Base-by-base conservation (phyloP, 805 yeast genomes). In the Vanderwaltozyma yarrowii region DNA sequence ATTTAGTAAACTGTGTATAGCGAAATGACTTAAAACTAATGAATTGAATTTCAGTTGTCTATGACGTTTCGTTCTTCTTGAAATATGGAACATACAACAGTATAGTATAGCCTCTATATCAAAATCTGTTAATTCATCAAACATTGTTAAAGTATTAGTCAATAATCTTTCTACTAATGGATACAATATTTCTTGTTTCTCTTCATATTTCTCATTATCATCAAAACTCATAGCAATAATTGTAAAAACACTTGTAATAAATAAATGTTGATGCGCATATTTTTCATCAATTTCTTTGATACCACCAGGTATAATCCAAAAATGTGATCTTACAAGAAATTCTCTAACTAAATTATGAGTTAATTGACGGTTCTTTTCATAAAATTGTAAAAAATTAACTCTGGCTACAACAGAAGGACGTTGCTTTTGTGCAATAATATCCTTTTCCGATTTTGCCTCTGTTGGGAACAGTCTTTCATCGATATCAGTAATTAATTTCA, bases 281-380 rank as follows among this genome's bases (percentile, higher is more conserved):
- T 58, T 57, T 28, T 65, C 51, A 30, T 67, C 62, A 11, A 74
- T 65, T 24, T 64, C 65, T 27, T 65, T 70, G n/a, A 73, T 64
- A 5, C 78, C 79, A 10, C 78, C 79, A 2, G 80, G 80, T 5
- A 74, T 69, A 32, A 76, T 73, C 77, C 79, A 76, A 49, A 70
- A 72, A 47, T 73, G 78, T 3, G 80, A 73, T 31, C 67, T 69
- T 14, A 64, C 67, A 27, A 74, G 51, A 43, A 74, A 76, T 20
- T 69, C 67, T 39, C 65, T 62, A 0, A 73, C 68, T 23, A 75
- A 49, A 32, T 60, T 56, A 7, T 71, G 54, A 45, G 76, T 71
- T 5, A 74, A 50, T 9, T 47, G 44, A 41, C 64, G 66, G 44
- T 74, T 62, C 11, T 63, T 53, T 24, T 61, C 56, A 45, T 68